phyloP scores from a whole-genome alignment of 345 rosid species.

The Salix suchowensis region DNA sequence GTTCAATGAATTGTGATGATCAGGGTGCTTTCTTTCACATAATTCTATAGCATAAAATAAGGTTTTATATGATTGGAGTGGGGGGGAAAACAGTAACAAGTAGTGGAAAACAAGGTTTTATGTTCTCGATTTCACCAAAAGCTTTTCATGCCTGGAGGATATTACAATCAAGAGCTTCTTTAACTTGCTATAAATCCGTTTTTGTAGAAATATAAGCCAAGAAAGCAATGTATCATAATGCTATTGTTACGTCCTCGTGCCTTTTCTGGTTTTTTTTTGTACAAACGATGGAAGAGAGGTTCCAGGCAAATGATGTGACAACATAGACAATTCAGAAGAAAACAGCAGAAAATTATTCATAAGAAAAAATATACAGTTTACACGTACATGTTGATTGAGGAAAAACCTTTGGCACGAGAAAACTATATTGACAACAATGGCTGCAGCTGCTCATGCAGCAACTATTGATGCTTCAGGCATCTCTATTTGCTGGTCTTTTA shows the following conservation, averaged over 20 bases:
- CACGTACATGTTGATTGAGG: neutral
- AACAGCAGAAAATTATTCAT: neutral
- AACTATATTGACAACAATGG: neutral
- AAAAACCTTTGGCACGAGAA: neutral
- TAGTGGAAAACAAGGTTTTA: neutral
- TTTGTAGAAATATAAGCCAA: neutral
- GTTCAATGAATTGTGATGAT: neutral
- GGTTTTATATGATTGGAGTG: too few relatives aligned
- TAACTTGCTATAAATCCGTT: neutral
- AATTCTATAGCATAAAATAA: neutral
- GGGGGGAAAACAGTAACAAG: neutral
- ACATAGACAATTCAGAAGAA: neutral
- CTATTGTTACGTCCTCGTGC: neutral
- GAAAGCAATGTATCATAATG: neutral
- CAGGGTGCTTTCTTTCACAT: neutral
- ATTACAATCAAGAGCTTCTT: neutral
- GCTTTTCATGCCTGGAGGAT: neutral
- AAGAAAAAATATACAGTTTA: neutral
- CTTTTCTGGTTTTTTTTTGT: neutral
- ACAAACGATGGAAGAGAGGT: neutral
- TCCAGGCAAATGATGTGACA: neutral
- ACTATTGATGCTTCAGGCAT: constrained; percentile 3
- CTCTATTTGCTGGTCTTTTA: constrained; percentile 27
- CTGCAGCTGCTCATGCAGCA: neutral
- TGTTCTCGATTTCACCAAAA: neutral